Conservation (phyloP, 495 filamentous ascomycete genomes). For the Penicillium bialowiezense region DNA sequence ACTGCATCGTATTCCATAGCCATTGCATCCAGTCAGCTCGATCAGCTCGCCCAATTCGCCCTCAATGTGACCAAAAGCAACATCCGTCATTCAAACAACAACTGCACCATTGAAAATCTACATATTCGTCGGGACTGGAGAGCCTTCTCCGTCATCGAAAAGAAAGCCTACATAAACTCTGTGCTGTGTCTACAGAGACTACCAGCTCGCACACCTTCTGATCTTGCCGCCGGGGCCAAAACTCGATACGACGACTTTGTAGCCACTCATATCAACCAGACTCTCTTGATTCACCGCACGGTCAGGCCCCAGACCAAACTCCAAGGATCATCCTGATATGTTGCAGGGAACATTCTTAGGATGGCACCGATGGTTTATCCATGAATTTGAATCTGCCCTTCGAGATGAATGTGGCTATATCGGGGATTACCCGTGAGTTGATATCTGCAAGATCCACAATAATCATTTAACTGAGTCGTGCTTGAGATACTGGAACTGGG, state of each 20-base stretch:
- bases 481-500: conserved; percentile 61
- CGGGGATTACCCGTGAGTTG: conserved; percentile 33
- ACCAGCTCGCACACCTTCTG: conserved; percentile 41
- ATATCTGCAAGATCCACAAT: background rate
- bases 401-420: conserved; percentile 66
- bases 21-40: background rate
- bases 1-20: background rate
- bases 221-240: conserved; percentile 43
- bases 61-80: background rate
- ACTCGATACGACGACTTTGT: conserved; percentile 70
- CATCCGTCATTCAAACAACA: conserved; percentile 24
- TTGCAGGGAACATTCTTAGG: conserved; percentile 55
- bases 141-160: conserved; percentile 31
- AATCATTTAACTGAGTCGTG: background rate
- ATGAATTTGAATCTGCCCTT: conserved; percentile 61
- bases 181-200: conserved; percentile 57
- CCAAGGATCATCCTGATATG: conserved; percentile 9
- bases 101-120: conserved; percentile 49
- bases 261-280: conserved; percentile 62
- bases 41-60: background rate
- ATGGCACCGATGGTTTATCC: conserved; percentile 67
- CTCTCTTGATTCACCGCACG: conserved; percentile 55
- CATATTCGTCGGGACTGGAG: conserved; percentile 47
- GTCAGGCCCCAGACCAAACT: conserved; percentile 12
- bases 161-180: conserved; percentile 56